A percentile compares a stretch with the other conserved stretches of the same genome.
These are phyloP conservation scores for Magnolia kwangsiensis DNA, from an alignment of 164 flowering plant species.

Conservation along the genomic window DNA sequence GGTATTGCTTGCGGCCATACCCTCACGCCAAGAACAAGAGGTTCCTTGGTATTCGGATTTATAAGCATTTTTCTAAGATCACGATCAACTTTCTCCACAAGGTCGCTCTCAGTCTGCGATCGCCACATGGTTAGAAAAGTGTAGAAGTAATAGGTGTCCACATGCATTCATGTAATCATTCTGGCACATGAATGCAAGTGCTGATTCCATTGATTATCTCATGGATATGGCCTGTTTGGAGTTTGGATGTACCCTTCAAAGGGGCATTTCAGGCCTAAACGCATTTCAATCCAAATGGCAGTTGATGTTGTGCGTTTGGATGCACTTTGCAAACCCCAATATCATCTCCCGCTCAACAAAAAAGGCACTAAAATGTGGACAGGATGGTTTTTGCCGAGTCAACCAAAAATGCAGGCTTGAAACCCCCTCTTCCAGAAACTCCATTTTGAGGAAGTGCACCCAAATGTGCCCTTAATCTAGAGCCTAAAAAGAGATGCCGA, in stretches of 20 bases:
- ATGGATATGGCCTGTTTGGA: background rate
- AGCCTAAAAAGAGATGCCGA: background rate
- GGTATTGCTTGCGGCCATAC: slow-evolving; percentile 97
- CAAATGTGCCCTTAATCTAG: background rate
- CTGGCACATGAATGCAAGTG: background rate
- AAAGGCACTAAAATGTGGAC: too few relatives aligned
- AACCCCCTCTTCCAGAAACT: too few relatives aligned
- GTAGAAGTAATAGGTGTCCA: background rate
- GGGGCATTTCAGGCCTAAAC: too few relatives aligned
- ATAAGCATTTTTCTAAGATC: slow-evolving; percentile 88
- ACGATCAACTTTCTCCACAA: slow-evolving; percentile 79
- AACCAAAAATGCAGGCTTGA: too few relatives aligned
- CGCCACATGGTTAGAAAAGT: background rate
- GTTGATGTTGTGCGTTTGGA: too few relatives aligned
- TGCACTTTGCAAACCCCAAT: too few relatives aligned
- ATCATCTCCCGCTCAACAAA: too few relatives aligned
- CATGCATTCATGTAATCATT: too few relatives aligned
- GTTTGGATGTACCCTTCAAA: too few relatives aligned
- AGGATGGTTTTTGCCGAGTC: too few relatives aligned
- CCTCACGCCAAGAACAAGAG: slow-evolving; percentile 67
- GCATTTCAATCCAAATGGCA: too few relatives aligned
- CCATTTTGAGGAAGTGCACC: too few relatives aligned
- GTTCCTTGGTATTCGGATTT: slow-evolving; percentile 65
- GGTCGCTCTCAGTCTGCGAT: slow-evolving; percentile 56
- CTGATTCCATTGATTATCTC: background rate